Evolutionary conservation across 352 stramenopile genomes (phyloP), one percentile per base, ranked within the genome.

Genomic region (Globisporangium paroecandrum): DNA sequence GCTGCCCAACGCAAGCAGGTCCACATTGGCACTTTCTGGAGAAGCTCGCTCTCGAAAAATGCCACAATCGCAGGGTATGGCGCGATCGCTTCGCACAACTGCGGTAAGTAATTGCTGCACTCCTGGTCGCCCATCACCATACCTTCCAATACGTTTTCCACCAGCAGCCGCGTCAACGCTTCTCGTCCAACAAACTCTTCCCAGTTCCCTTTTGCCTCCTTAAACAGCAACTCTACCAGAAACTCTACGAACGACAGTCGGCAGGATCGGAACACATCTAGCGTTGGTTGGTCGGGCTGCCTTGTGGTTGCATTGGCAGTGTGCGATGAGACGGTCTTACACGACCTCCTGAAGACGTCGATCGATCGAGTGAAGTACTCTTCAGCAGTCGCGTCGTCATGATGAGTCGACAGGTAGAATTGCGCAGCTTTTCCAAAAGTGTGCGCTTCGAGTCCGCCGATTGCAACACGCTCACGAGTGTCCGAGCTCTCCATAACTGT

Each of bases 1-100:
- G 85, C 80, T 1, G 87, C 88, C 87, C 87, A 95, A 20, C 84
- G 71, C 38, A 95, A 67, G 13, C 83, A 93, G 2, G 87, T 95
- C 87, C 87, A 95, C n/a, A 89, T 75, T 4, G 87, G 87, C 13
- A 93, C 72, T 3, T 79, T 71, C 4, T 65, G 68, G 15, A 90
- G 54, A 36, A 91, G 58, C 15, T 68, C 73, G 29, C 77, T 63
- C 41, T 90, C 73, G 58, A 91, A 85, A 0, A 76, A 62, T 1
- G 57, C 22, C 15, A 88, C 75, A 62, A 93, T 67, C 9, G 76
- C 77, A 5, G 76, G 74, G 51, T 80, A 91, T 25, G 77, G 70
- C 22, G 78, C 69, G 43, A 93, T 72, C 7, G 90, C 47, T 62
- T 90, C 87, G 54, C 81, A 89, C 8, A 92, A 68, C 38, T 91